These are phyloP conservation scores for Monosporozyma unispora DNA, from an alignment of 805 yeast species.

Conservation along the genomic window DNA sequence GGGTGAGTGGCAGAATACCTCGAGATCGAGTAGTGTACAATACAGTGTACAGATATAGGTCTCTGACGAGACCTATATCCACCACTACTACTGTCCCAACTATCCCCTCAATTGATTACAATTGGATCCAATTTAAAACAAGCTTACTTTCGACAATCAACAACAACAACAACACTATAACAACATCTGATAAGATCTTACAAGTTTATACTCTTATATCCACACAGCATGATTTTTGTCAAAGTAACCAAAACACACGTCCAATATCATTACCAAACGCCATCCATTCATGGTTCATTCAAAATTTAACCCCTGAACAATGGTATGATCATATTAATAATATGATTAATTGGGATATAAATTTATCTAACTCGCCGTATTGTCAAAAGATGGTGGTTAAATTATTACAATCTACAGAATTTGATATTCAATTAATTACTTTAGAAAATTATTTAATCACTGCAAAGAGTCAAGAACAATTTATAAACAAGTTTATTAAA, in stretches of 20 bases:
- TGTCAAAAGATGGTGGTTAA: slow-evolving; percentile 9
- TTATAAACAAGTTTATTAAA: slow-evolving; percentile 15
- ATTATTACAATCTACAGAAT: slow-evolving; percentile 23
- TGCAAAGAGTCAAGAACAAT: background rate
- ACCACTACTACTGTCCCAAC: background rate
- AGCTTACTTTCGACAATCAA: background rate
- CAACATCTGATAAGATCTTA: background rate
- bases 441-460: slow-evolving; percentile 16
- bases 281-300: slow-evolving; percentile 25
- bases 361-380: slow-evolving; percentile 11
- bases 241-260: background rate
- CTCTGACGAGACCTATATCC: background rate
- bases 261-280: slow-evolving; percentile 10
- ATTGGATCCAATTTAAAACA: background rate
- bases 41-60: background rate
- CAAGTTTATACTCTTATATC: background rate
- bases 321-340: slow-evolving; percentile 19
- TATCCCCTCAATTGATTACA: background rate
- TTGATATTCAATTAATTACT: slow-evolving; percentile 21
- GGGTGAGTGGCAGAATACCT: too few relatives aligned
- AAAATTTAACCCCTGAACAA: slow-evolving; percentile 11
- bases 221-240: background rate
- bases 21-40: background rate
- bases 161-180: background rate
- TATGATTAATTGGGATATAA: slow-evolving; percentile 19